Conservation (phyloP, 2,329 filamentous ascomycete genomes). For the Colletotrichum eleusines region DNA sequence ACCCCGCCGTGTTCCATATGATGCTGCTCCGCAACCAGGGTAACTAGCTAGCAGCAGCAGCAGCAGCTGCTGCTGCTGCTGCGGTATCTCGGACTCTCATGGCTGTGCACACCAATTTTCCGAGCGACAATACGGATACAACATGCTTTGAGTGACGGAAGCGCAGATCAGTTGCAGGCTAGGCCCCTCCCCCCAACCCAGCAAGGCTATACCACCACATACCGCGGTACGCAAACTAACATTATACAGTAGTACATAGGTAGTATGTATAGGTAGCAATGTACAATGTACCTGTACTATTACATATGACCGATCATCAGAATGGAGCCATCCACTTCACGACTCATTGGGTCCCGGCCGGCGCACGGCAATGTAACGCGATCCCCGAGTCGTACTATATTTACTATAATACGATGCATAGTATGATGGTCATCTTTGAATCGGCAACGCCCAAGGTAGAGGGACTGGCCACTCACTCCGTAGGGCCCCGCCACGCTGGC, state of each 20-base stretch:
- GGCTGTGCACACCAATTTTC: neutral
- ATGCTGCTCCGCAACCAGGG: neutral
- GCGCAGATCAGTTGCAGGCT: slow-evolving; percentile 29
- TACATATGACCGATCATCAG: slow-evolving; percentile 2
- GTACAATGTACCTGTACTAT: too few relatives aligned
- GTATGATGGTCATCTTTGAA: slow-evolving; percentile 1
- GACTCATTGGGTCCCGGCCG: slow-evolving; percentile 20
- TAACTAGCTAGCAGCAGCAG: too few relatives aligned
- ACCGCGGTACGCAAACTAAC: too few relatives aligned
- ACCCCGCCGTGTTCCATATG: neutral
- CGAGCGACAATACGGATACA: slow-evolving; percentile 13
- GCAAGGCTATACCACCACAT: neutral
- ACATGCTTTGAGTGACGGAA: slow-evolving; percentile 4
- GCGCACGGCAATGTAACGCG: slow-evolving; percentile 33
- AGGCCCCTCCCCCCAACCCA: slow-evolving; percentile 11
- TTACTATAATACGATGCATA: neutral
- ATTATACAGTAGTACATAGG: too few relatives aligned
- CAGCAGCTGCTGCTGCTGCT: too few relatives aligned
- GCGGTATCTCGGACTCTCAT: neutral
- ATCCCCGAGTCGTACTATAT: slow-evolving; percentile 28
- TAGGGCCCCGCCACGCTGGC: neutral
- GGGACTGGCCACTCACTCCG: neutral
- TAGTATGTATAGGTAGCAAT: too few relatives aligned
- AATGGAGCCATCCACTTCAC: slow-evolving; percentile 16
- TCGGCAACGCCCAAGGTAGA: slow-evolving; percentile 11